Evolutionary conservation across 768 basidiomycete genomes (phyloP).

Genomic region (Punctularia strigosozonata): DNA sequence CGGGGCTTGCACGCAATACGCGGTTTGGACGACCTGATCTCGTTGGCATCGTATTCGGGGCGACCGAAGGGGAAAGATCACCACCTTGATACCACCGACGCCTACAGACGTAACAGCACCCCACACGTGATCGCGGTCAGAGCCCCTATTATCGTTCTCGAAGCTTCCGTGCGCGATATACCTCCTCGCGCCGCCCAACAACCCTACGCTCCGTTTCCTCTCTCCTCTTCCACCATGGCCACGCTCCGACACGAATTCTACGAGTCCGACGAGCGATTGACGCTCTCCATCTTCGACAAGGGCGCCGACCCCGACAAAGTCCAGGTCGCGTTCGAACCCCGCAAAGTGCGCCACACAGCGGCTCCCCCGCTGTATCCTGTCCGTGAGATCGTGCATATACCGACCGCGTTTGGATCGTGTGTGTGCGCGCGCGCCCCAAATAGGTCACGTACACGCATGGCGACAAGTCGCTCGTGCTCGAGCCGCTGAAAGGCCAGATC

Average conservation of each 20-base stretch:
- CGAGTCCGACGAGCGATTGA: slow-evolving; percentile 70
- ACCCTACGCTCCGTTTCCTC: slow-evolving; percentile 1
- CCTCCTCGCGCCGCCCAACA: neutral
- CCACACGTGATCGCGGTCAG: no score
- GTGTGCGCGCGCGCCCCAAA: slow-evolving; percentile 4
- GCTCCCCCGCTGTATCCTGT: neutral
- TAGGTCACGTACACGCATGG: slow-evolving; percentile 56
- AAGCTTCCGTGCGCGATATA: no score
- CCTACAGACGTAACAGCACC: neutral
- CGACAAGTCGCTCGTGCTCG: slow-evolving; percentile 57
- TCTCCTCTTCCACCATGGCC: no score
- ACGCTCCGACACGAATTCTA: slow-evolving; percentile 82
- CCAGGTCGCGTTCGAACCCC: slow-evolving; percentile 48
- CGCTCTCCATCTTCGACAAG: slow-evolving; percentile 68
- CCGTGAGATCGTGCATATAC: slow-evolving; percentile 1
- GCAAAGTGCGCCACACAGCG: slow-evolving; percentile 33
- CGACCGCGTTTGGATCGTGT: slow-evolving; percentile 5
- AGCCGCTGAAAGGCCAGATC: slow-evolving; percentile 79
- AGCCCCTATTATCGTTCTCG: no score
- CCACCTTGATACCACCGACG: neutral
- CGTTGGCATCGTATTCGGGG: no score
- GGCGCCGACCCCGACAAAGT: slow-evolving; percentile 58
- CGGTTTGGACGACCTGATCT: neutral
- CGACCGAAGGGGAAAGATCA: neutral
- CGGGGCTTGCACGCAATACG: neutral